Evolutionary conservation across 352 stramenopile species (phyloP).

Genomic region (Phytophthora tubulina): DNA sequence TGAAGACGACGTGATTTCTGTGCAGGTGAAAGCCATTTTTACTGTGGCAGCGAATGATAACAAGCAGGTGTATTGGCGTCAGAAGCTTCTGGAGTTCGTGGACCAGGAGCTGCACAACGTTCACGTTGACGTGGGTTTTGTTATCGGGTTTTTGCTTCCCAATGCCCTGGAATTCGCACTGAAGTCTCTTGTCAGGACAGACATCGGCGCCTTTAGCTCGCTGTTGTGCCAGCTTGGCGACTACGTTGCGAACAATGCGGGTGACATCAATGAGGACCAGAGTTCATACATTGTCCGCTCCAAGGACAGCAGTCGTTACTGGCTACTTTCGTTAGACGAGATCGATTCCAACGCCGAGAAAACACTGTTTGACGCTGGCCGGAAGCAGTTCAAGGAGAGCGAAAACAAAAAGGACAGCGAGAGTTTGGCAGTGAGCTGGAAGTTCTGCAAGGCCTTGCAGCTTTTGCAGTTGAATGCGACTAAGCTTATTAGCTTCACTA

Average conservation of each 20-base stretch:
- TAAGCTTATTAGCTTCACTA: constrained; percentile 56
- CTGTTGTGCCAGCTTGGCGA: constrained; percentile 63
- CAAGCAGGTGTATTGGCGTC: constrained; percentile 55
- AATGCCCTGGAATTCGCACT: constrained; percentile 65
- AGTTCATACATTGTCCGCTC: constrained; percentile 58
- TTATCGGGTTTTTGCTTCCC: constrained; percentile 66
- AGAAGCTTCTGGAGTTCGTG: constrained; percentile 64
- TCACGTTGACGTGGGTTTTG: constrained; percentile 61
- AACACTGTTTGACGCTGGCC: constrained; percentile 44
- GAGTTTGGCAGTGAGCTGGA: constrained; percentile 70
- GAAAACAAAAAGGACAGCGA: constrained; percentile 16
- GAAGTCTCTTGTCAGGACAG: constrained; percentile 47
- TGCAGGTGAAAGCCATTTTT: constrained; percentile 65
- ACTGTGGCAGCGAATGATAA: constrained; percentile 26
- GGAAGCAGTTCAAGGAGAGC: constrained; percentile 35
- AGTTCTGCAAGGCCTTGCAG: constrained; percentile 70
- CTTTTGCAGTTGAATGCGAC: constrained; percentile 52
- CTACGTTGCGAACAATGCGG: constrained; percentile 58
- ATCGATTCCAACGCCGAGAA: constrained; percentile 37
- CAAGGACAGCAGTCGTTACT: constrained; percentile 33
- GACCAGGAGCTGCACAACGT: constrained; percentile 59
- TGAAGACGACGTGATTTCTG: constrained; percentile 40
- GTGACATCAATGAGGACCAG: constrained; percentile 55
- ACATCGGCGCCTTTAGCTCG: constrained; percentile 58
- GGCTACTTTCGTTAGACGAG: constrained; percentile 38